Evolutionary conservation across 1,284 basidiomycete species (phyloP).

Genomic region (Ceratorhiza oryzae-sativae): DNA sequence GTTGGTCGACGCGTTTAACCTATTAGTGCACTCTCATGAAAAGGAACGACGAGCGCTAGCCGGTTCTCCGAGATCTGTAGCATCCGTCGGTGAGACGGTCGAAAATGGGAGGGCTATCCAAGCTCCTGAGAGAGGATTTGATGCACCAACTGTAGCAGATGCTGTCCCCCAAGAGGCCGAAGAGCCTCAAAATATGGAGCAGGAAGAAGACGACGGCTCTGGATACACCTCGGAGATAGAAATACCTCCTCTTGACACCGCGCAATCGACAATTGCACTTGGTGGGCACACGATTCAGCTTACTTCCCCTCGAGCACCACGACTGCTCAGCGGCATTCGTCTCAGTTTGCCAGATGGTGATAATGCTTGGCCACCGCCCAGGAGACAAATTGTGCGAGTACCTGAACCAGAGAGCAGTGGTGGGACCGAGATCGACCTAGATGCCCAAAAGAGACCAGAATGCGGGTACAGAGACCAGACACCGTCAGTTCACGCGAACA

Average conservation of each 20-base stretch:
- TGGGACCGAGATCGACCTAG: slow-evolving; percentile 25
- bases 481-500: slow-evolving; percentile 15
- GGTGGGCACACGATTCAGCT: slow-evolving; percentile 26
- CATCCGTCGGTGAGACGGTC: not conserved
- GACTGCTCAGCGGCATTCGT: slow-evolving; percentile 17
- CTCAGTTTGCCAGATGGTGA: slow-evolving; percentile 6
- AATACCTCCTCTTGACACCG: not conserved
- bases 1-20: slow-evolving; percentile 19
- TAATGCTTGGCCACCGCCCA: slow-evolving; percentile 17
- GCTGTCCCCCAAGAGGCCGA: not conserved
- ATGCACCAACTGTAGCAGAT: not conserved
- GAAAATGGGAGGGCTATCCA: not conserved
- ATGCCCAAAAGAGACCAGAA: slow-evolving; percentile 23
- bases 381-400: not conserved
- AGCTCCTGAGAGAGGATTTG: not conserved
- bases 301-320: not conserved
- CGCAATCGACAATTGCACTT: slow-evolving; percentile 15
- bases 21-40: not conserved
- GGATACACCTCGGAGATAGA: not conserved
- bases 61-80: not conserved
- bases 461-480: slow-evolving; percentile 3
- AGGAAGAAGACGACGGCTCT: not conserved
- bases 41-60: not conserved
- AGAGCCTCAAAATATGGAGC: not conserved
- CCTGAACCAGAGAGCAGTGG: slow-evolving; percentile 9